Evolutionary conservation across 164 flowering plant genomes (phyloP), one percentile per base, ranked within the genome.

Genomic region (Nymphaea colorata): DNA sequence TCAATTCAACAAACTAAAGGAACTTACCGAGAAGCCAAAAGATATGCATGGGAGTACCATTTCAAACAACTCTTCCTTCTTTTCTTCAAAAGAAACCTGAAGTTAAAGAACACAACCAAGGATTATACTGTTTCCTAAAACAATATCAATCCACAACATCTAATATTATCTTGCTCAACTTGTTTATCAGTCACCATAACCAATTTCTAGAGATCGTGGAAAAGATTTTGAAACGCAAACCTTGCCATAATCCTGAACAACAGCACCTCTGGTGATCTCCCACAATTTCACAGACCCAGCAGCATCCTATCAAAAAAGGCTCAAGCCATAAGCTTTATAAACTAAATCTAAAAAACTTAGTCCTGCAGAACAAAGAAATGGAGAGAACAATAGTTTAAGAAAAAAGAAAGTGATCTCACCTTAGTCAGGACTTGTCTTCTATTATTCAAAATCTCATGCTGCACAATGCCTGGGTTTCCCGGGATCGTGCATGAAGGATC

Each of bases 371-470:
- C 36, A 25, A 25, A 51, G 57, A 51, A 10, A 47, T 47, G 57
- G 2, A 8, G 8, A 3, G 14, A 8, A 15, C 57, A 51, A 51
- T 51, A 10, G 14, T 51, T 8, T 51, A 51, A 10, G 14, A 51
- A 51, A 15, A 51, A 15, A 51, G 36, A 25, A 25, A 25, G 36
- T 51, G 67, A 41, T 59, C 47, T 70, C 66, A 94, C 98, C 96
- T 94, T 91, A 16, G 96, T 90, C 66, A 94, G 82, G 65, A 94
- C 87, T 76, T 91, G 98, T 76, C 98, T 88, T 78, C 91, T 83
- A 67, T 91, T 90, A 69, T 91, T 94, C 74, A 94, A 77, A 73
- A 94, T 87, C 76, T 91, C 98, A 86, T 94, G 94, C 71, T 88
- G 93, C 76, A 91, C 94, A 42, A 91, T 86, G 66, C 79, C 92